These are phyloP conservation scores for Boletus rubescentipes DNA, from an alignment of 768 basidiomycete genomes.

Conservation along the genomic window DNA sequence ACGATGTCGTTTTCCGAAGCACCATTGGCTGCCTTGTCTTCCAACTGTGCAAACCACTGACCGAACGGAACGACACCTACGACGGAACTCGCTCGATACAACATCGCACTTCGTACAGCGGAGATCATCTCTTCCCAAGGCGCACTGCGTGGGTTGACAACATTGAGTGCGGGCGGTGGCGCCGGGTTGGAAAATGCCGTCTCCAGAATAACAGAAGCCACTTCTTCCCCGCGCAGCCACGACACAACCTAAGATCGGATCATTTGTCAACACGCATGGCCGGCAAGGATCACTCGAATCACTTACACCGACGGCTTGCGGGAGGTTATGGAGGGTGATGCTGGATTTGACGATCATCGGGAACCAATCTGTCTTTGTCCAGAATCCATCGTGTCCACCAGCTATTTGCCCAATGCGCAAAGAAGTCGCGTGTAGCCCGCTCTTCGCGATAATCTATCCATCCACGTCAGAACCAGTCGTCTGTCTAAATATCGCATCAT, in stretches of 20 bases:
- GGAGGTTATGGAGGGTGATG: conserved; percentile 27
- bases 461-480: not conserved
- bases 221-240: conserved; percentile 44
- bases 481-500: not conserved
- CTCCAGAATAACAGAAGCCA: conserved; percentile 34
- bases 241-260: conserved; percentile 32
- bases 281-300: not conserved
- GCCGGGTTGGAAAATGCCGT: conserved; percentile 19
- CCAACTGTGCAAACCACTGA: conserved; percentile 36
- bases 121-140: conserved; percentile 34
- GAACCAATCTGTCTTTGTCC: conserved; percentile 48
- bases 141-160: conserved; percentile 39
- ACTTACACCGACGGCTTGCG: conserved; percentile 35
- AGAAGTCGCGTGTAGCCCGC: conserved; percentile 36
- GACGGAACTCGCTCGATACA: conserved; percentile 15
- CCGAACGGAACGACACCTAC: conserved; percentile 30
- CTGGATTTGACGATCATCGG: conserved; percentile 42
- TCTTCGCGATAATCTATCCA: conserved; percentile 37
- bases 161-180: conserved; percentile 30
- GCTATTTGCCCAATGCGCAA: conserved; percentile 48
- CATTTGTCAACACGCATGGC: not conserved
- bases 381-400: conserved; percentile 41
- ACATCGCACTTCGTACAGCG: conserved; percentile 17
- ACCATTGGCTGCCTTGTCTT: conserved; percentile 14
- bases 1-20: conserved; percentile 34